Base-by-base conservation (phyloP, 495 filamentous ascomycete genomes). In the Podospora tetraspora region DNA sequence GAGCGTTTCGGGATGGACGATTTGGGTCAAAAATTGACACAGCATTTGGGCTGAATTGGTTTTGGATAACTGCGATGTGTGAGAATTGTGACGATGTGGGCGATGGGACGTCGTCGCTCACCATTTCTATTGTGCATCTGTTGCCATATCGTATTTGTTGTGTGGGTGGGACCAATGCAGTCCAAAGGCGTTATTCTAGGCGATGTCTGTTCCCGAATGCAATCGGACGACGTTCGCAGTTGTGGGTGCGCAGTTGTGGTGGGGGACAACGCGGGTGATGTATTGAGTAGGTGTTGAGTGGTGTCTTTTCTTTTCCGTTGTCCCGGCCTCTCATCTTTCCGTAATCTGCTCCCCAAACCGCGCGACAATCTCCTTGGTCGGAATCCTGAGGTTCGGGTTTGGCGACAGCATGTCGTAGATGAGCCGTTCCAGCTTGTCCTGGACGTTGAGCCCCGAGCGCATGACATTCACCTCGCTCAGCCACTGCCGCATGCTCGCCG, bases 401-500 rank as follows among this genome's bases (percentile, higher is more conserved):
- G 81, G 81, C 6, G 74, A 71, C 24, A 84, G 69, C 82, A 84
- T 84, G 58, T 81, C 79, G 58, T 75, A 66, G 11, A 83, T 75
- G 13, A 84, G 64, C 22, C 71, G 72, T 66, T 84, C 81, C 21
- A 83, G 69, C 60, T 76, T 76, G 64, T 84, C 81, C 22, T 71
- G 71, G 0, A 66, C 32, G 68, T 80, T 75, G 0, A 84, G 77
- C 27, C 67, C 70, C 13, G 57, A 69, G 57, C 79, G 78, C 57
- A 78, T 77, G 58, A 74, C 72, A 37, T 75, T 78, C 61, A 84
- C 69, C 69, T 84, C 82, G 63, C 23, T 58, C 63, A 84, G 75
- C 82, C 82, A 84, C 64, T 75, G 73, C 25, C 78, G 78, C 82
- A 84, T 84, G 66, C 81, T 78, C 1, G 71, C 13, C 6, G 78